Conservation (phyloP, 768 basidiomycete genomes). For the Lyophyllum atratum region DNA sequence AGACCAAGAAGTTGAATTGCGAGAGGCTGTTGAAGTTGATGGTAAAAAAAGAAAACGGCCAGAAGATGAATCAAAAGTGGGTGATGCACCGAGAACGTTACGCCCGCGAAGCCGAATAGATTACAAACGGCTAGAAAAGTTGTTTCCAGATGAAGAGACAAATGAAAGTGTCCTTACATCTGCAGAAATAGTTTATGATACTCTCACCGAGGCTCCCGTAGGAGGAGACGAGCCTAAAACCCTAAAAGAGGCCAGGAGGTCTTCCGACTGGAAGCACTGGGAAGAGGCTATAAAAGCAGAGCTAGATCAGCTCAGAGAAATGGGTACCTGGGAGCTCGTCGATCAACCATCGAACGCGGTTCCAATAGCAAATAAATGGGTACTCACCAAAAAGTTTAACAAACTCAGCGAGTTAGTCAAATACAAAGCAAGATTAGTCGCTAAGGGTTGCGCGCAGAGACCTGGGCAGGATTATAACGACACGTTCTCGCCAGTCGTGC, state of each 20-base stretch:
- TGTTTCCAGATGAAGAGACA: too few species aligned
- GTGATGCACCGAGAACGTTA: too few species aligned
- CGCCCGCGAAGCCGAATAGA: too few species aligned
- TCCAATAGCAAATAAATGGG: slow-evolving; percentile 29
- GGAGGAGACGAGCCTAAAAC: slow-evolving; percentile 10
- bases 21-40: too few species aligned
- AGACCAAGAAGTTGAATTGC: too few species aligned
- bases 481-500: slow-evolving; percentile 27
- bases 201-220: slow-evolving; percentile 13
- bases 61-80: too few species aligned
- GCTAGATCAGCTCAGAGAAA: slow-evolving; percentile 23
- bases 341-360: slow-evolving; percentile 22
- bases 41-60: too few species aligned
- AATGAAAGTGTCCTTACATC: too few species aligned
- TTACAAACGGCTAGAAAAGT: too few species aligned
- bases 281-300: slow-evolving; percentile 30
- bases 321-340: slow-evolving; percentile 29
- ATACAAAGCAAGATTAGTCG: slow-evolving; percentile 26
- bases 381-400: slow-evolving; percentile 36
- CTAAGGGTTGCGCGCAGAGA: slow-evolving; percentile 25
- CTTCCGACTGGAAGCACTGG: slow-evolving; percentile 22
- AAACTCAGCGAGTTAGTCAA: neutral
- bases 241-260: slow-evolving; percentile 13
- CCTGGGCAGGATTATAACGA: slow-evolving; percentile 36
- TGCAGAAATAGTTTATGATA: neutral